A percentile compares a stretch with the other conserved stretches of the same genome.
These are phyloP conservation scores for Tylopilus subfusipes DNA, from an alignment of 768 basidiomycete genomes.

Conservation along the genomic window DNA sequence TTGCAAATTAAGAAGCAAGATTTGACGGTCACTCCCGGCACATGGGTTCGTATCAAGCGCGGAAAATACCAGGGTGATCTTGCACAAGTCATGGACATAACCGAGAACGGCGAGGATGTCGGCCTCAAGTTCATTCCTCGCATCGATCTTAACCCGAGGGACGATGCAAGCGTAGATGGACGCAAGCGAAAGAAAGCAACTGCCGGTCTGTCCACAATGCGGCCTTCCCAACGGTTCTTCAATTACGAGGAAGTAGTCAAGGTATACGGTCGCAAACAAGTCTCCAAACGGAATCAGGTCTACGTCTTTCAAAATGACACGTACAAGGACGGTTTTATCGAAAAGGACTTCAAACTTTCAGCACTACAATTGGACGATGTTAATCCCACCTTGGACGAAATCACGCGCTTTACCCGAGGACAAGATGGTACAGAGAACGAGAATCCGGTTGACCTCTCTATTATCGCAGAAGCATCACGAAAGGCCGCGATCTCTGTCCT, in stretches of 20 bases:
- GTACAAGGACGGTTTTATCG: conserved; percentile 91
- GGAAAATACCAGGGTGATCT: conserved; percentile 94
- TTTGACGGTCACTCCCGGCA: conserved; percentile 74
- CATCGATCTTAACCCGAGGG: conserved; percentile 91
- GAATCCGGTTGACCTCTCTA: conserved; percentile 76
- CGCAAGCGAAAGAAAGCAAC: conserved; percentile 76
- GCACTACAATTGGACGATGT: conserved; percentile 82
- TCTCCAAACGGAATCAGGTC: conserved; percentile 67
- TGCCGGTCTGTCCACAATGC: conserved; percentile 49
- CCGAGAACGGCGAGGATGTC: conserved; percentile 90
- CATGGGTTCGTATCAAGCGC: conserved; percentile 93
- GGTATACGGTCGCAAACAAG: conserved; percentile 75
- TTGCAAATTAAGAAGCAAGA: conserved; percentile 96
- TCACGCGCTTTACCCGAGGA: conserved; percentile 81
- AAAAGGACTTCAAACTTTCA: conserved; percentile 89
- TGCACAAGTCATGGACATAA: conserved; percentile 92
- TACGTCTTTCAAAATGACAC: conserved; percentile 92
- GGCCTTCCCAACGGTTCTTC: conserved; percentile 91
- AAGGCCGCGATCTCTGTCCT: conserved; percentile 90
- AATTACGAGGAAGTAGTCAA: conserved; percentile 89
- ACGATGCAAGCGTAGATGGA: conserved; percentile 62
- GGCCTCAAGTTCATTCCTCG: conserved; percentile 95
- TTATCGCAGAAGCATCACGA: conserved; percentile 88
- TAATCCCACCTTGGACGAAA: conserved; percentile 94
- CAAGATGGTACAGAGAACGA: conserved; percentile 69